phyloP scores from a whole-genome alignment of 2,329 filamentous ascomycete genomes.

The Xylaria digitata region DNA sequence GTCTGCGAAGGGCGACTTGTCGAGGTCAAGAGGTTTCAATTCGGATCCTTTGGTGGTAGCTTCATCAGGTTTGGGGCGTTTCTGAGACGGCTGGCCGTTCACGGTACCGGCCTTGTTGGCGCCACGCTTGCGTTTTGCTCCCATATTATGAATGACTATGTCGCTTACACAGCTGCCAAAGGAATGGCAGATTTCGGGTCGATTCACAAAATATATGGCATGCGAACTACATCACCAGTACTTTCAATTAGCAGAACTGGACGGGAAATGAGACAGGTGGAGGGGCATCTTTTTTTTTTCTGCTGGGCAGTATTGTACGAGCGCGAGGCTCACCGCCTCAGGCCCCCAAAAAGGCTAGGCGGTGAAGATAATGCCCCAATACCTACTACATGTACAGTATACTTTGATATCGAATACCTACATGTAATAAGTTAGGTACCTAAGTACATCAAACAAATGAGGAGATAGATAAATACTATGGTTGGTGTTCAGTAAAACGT shows the following conservation, averaged over 20 bases:
- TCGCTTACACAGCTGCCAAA: not conserved
- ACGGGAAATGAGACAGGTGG: slow-evolving; percentile 10
- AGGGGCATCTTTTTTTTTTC: slow-evolving; percentile 36
- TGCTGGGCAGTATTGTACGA: slow-evolving; percentile 32
- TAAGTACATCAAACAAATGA: too few relatives aligned
- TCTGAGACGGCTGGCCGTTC: slow-evolving; percentile 51
- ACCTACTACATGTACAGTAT: too few relatives aligned
- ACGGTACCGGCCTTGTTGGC: slow-evolving; percentile 46
- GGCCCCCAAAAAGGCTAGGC: not conserved
- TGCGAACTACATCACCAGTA: not conserved
- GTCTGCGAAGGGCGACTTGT: slow-evolving; percentile 64
- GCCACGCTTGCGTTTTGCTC: slow-evolving; percentile 57
- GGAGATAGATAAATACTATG: too few relatives aligned
- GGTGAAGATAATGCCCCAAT: slow-evolving; percentile 14
- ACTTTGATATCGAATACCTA: too few relatives aligned
- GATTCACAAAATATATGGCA: not conserved
- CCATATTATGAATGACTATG: slow-evolving; percentile 49
- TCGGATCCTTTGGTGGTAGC: slow-evolving; percentile 39
- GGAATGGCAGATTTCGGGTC: not conserved
- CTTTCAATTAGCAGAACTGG: not conserved
- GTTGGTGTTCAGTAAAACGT: too few relatives aligned
- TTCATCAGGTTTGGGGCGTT: slow-evolving; percentile 53
- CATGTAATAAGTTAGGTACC: too few relatives aligned
- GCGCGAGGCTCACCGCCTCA: slow-evolving; percentile 16
- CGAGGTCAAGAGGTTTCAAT: slow-evolving; percentile 46